These are phyloP conservation scores for Gossypium mustelinum DNA, from an alignment of 345 rosid genomes.

Conservation along the genomic window DNA sequence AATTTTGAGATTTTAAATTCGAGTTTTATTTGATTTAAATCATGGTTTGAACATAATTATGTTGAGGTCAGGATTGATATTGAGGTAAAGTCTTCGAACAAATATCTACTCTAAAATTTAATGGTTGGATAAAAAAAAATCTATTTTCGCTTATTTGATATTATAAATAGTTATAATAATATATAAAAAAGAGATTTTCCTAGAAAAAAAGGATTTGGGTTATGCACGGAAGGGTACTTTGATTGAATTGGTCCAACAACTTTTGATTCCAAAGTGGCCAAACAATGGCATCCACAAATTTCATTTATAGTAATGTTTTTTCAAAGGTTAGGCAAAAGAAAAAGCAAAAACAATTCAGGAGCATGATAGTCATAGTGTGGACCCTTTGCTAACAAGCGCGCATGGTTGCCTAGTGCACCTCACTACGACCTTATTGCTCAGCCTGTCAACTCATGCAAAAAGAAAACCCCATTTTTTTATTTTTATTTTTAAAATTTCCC, in stretches of 20 bases:
- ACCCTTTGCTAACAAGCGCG: conserved; percentile 24
- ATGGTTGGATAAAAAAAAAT: too few species aligned
- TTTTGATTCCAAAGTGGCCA: neutral
- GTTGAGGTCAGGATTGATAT: too few species aligned
- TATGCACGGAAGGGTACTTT: conserved; percentile 39
- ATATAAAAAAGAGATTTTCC: conserved; percentile 18
- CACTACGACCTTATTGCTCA: conserved; percentile 18
- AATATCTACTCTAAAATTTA: too few species aligned
- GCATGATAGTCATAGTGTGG: conserved; percentile 20
- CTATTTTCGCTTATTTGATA: too few species aligned
- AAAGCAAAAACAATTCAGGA: neutral
- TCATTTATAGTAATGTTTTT: neutral
- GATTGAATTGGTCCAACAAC: conserved; percentile 27
- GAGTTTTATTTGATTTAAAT: too few species aligned
- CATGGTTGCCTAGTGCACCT: conserved; percentile 25
- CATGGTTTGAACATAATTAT: too few species aligned
- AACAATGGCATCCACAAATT: too few species aligned
- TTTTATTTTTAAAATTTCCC: neutral
- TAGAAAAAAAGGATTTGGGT: conserved; percentile 22
- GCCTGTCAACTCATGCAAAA: conserved; percentile 29
- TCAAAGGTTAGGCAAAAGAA: neutral
- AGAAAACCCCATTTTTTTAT: neutral
- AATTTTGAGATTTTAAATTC: too few species aligned
- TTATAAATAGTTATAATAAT: too few species aligned
- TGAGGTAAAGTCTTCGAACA: rapidly evolving